Evolutionary conservation across 2,329 filamentous ascomycete species (phyloP), one percentile per base, ranked within the genome.

Genomic region (Fusarium setosum): DNA sequence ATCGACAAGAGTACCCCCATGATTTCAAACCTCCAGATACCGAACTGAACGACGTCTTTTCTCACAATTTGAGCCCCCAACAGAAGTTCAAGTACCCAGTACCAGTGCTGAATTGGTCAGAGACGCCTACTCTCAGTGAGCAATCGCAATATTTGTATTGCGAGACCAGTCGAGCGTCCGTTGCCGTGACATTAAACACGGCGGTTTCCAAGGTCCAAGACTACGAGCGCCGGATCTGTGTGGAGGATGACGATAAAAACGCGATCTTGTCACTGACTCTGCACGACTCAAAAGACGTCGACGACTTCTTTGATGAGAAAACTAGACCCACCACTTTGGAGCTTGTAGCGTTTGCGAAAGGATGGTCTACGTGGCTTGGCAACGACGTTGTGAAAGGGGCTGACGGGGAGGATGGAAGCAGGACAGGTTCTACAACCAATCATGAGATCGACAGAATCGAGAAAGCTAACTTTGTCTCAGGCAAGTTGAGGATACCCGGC

Each of bases 341-440:
- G 12, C 41, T 60, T 3, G 21, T 60, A 6, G 56, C 60, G 5
- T 47, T 63, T 31, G 60, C 51, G 1, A 63, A 52, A 34, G 56
- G 51, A 2, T 63, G 51, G 60, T 63, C 60, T 2, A 60, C 56
- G 1, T 63, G 60, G 60, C 60, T 56, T 24, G 60, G 56, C 5
- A n/a, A 34, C 4, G 56, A 63, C 12, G 12, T 53, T 12, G 29
- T 59, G 4, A 6, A 21, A 37, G 3, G 13, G 0, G 11, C 17
- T 18, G 5, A 42, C 18, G 17, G 18, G 18, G n/a, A 12, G 6
- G n/a, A n/a, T n/a, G n/a, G 24, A n/a, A 11, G 12, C n/a, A 31
- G 41, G 41, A 26, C 13, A 12, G 11, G 2, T 11, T 6, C 4
- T 15, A 10, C 9, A 5, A 5, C 2, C n/a, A 7, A 12, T 17